Conservation (phyloP, 2,329 filamentous ascomycete genomes). For the Penicillium sp. region DNA sequence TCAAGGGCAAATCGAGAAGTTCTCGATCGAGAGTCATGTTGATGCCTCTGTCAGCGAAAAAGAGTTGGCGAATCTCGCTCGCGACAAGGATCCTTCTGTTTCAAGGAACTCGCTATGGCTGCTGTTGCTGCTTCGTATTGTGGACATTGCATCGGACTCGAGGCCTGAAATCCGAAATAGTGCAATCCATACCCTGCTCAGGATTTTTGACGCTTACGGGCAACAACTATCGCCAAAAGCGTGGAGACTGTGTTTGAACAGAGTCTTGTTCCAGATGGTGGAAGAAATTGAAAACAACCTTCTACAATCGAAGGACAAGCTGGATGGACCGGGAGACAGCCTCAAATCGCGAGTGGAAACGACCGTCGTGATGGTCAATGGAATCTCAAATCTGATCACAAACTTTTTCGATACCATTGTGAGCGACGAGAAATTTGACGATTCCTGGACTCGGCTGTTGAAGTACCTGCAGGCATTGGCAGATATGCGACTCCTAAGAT, state of each 20-base stretch:
- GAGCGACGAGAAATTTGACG: constrained; percentile 63
- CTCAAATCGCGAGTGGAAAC: constrained; percentile 68
- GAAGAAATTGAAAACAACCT: constrained; percentile 63
- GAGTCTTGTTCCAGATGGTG: constrained; percentile 76
- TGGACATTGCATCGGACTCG: constrained; percentile 41
- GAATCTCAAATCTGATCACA: constrained; percentile 69
- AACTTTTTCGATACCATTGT: constrained; percentile 74
- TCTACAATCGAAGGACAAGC: constrained; percentile 13
- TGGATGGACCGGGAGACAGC: constrained; percentile 26
- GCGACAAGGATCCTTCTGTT: constrained; percentile 57
- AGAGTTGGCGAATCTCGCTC: constrained; percentile 58
- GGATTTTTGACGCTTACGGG: constrained; percentile 89
- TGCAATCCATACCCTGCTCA: constrained; percentile 83
- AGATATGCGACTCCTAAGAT: constrained; percentile 63
- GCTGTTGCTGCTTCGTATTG: constrained; percentile 39
- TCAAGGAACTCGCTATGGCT: constrained; percentile 47
- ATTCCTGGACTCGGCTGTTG: constrained; percentile 74
- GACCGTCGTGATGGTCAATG: constrained; percentile 69
- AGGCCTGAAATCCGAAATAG: constrained; percentile 50
- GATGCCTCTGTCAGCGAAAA: constrained; percentile 54
- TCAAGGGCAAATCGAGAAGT: constrained; percentile 48
- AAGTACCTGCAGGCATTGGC: constrained; percentile 65
- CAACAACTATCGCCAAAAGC: constrained; percentile 73
- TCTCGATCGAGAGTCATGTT: constrained; percentile 38
- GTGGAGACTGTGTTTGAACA: constrained; percentile 80